These are phyloP conservation scores for Lomentospora prolificans DNA, from an alignment of 2,329 filamentous ascomycete genomes.

Conservation along the genomic window DNA sequence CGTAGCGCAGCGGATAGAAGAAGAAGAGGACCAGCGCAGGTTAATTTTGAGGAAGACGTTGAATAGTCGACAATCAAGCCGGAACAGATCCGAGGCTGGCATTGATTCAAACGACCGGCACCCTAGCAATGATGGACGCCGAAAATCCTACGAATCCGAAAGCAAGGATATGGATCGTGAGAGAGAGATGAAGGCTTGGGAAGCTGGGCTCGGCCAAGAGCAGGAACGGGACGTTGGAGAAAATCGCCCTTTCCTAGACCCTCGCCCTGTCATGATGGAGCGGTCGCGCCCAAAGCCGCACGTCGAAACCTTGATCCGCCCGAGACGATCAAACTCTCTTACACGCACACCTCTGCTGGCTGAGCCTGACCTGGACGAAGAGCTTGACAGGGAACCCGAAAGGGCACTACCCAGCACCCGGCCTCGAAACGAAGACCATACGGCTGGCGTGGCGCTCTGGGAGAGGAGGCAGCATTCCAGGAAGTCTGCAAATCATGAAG, in stretches of 20 bases:
- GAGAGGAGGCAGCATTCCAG: not conserved
- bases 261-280: not conserved
- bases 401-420: not conserved
- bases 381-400: not conserved
- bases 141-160: not conserved
- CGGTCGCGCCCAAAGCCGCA: not conserved
- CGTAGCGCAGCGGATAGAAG: slow-evolving; percentile 15
- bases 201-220: not conserved
- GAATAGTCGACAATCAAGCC: not conserved
- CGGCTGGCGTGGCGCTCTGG: not conserved
- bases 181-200: slow-evolving; percentile 2
- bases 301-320: not conserved
- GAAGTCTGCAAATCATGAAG: not conserved
- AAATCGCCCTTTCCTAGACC: not conserved
- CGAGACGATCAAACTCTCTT: not conserved
- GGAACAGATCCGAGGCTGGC: not conserved
- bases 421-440: not conserved
- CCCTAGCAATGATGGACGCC: not conserved
- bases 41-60: slow-evolving; percentile 28
- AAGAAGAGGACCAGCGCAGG: slow-evolving; percentile 22
- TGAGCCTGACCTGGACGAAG: not conserved
- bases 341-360: not conserved
- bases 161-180: not conserved
- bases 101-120: not conserved
- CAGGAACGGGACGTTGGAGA: not conserved